Percentiles rank a stretch among this genome's conserved stretches.
Evolutionary conservation across 768 basidiomycete genomes (phyloP).

Genomic region (Agaricus subrufescens): DNA sequence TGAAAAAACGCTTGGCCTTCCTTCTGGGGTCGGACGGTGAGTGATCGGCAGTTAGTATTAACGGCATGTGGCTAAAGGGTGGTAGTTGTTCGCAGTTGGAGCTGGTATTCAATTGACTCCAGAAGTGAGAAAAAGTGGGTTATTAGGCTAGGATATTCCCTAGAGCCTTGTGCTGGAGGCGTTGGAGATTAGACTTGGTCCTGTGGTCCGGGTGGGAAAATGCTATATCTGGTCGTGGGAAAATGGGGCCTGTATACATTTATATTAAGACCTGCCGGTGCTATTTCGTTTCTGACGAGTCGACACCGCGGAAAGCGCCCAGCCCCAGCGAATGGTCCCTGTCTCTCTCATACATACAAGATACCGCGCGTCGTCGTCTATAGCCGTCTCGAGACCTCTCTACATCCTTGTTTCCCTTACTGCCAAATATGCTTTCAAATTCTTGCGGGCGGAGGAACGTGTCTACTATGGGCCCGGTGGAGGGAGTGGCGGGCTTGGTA

Average conservation of each 20-base stretch:
- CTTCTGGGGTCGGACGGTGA: no score
- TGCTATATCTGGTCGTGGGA: not conserved
- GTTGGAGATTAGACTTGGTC: not conserved
- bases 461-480: not conserved
- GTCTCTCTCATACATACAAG: conserved; percentile 23
- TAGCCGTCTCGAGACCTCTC: conserved; percentile 33
- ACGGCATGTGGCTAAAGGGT: no score
- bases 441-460: conserved; percentile 23
- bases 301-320: not conserved
- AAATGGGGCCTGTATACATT: not conserved
- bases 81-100: no score
- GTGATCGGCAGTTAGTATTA: no score
- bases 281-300: not conserved
- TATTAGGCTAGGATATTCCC: no score
- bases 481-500: not conserved
- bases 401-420: conserved; percentile 38
- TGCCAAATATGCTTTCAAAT: conserved; percentile 39
- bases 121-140: no score
- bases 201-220: not conserved
- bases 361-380: conserved; percentile 11
- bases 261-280: not conserved
- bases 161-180: not conserved
- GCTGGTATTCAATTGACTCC: no score
- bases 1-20: no score
- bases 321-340: conserved; percentile 37